Evolutionary conservation across 805 yeast genomes (phyloP), one percentile per base, ranked within the genome.

Genomic region (Wickerhamomyces canadensis): DNA sequence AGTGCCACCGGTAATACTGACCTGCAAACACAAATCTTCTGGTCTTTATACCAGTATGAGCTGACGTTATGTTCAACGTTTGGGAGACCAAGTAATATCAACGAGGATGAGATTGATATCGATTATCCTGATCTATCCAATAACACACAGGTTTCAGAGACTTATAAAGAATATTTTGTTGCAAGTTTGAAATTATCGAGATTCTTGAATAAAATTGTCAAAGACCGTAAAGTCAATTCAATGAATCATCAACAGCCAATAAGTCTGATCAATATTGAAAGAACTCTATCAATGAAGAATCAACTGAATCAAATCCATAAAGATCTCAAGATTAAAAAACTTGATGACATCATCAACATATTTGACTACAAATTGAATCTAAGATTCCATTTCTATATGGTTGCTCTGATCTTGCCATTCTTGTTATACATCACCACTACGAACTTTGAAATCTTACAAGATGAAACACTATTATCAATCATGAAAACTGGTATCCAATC

Each of bases 71-170:
- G 72, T 42, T 58, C 69, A 27, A 64, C 68, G 7, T 65, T 70
- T 51, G 76, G 75, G 13, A 52, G 75, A 28, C 67, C 71, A 5
- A 58, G 69, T 38, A 64, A 64, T n/a, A 57, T 70, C 33, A 63
- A 61, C 14, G 64, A 67, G 52, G 66, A 65, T 35, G 74, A 69
- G 27, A 65, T 68, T 31, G 71, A 65, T 43, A 55, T 68, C 31
- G 67, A 58, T 14, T 57, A 64, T 27, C 74, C 74, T 9, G 48
- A 49, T 25, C 11, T 54, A 15, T 9, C 37, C 6, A 19, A 24
- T 15, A 19, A 31, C 11, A 44, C 55, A 32, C 37, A 43, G 5
- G 60, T 60, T 32, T 51, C 52, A 12, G 56, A 47, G 14, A 31
- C 21, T 16, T 51, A 49, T 34, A 42, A 48, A 35, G 49, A 50